A percentile compares a stretch with the other conserved stretches of the same genome.
phyloP scores from a whole-genome alignment of 352 stramenopile species.

The Thraustochytrium sp. region DNA sequence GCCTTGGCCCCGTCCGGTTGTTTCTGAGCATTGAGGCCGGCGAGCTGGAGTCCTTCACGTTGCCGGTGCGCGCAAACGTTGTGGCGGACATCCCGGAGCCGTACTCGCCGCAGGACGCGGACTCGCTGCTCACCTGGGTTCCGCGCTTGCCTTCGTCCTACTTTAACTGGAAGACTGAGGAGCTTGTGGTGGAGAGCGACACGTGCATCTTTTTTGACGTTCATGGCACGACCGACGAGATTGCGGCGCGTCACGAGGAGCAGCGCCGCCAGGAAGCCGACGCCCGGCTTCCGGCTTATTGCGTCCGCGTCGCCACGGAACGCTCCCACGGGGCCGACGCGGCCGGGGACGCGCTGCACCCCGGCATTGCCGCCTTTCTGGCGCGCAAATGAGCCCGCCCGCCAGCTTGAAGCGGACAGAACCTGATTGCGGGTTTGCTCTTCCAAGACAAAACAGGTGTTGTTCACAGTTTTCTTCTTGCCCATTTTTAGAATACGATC shows the following conservation, averaged over 20 bases:
- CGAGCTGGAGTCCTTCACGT: background rate
- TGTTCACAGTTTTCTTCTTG: too few species aligned
- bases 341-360: background rate
- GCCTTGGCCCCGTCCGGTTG: background rate
- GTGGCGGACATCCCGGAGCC: background rate
- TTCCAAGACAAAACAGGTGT: too few species aligned
- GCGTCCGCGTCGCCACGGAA: background rate
- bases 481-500: constrained; percentile 86
- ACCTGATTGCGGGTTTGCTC: too few species aligned
- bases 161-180: constrained; percentile 17
- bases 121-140: background rate
- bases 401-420: too few species aligned
- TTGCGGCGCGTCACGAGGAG: background rate
- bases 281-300: background rate
- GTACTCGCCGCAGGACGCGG: background rate
- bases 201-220: background rate
- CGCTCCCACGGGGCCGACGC: background rate
- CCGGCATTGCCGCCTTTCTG: background rate
- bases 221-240: background rate
- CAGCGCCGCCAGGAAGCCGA: background rate
- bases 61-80: background rate
- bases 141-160: background rate
- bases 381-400: too few species aligned
- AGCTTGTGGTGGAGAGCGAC: background rate
- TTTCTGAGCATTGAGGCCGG: background rate